Evolutionary conservation across 306 rosid genomes (phyloP).

Genomic region (Castanospermum australe): DNA sequence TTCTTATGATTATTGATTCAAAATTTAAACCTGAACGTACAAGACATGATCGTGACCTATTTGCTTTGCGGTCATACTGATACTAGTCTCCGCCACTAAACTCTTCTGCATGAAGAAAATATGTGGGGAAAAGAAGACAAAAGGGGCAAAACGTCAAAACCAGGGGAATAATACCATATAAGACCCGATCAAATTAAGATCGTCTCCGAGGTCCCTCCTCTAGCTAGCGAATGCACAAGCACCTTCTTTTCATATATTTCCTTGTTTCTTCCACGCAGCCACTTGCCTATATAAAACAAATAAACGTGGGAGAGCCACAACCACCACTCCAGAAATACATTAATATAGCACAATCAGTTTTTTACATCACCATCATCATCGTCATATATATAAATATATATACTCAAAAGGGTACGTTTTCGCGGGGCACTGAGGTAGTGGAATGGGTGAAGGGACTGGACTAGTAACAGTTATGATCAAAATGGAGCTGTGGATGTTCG

Average conservation of each 20-base stretch:
- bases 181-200: constrained; percentile 9
- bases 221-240: background rate
- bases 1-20: too few relatives aligned
- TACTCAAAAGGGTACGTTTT: background rate
- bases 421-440: background rate
- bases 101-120: too few relatives aligned
- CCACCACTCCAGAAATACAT: background rate
- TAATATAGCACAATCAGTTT: background rate
- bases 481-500: constrained; percentile 68
- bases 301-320: background rate
- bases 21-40: too few relatives aligned
- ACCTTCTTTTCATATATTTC: background rate
- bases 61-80: too few relatives aligned
- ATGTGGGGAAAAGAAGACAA: background rate
- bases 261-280: background rate
- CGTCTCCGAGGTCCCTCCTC: too few relatives aligned
- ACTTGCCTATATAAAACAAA: background rate
- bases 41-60: background rate
- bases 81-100: too few relatives aligned
- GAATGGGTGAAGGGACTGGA: background rate
- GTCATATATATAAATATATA: background rate
- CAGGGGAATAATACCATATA: background rate
- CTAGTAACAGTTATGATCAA: constrained; percentile 17
- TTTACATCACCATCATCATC: too few relatives aligned
- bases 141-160: background rate